phyloP scores from a whole-genome alignment of 306 rosid species.

The Quercus berberidifolia region DNA sequence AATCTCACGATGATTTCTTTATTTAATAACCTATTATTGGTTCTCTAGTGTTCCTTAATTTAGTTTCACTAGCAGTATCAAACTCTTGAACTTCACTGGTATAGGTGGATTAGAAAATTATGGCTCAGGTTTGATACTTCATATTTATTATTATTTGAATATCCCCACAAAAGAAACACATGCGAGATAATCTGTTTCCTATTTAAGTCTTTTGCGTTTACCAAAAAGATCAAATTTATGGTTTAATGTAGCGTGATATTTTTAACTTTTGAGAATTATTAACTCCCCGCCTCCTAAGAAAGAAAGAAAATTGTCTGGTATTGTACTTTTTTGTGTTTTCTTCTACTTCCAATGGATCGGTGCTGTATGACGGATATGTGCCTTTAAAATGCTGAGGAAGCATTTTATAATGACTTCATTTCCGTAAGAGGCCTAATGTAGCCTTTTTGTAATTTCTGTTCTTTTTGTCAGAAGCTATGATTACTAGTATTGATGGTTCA shows the following conservation, averaged over 20 bases:
- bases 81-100: neutral
- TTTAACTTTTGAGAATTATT: neutral
- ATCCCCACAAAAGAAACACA: neutral
- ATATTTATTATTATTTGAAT: neutral
- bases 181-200: neutral
- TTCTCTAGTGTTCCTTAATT: neutral
- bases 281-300: too few relatives aligned
- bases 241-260: neutral
- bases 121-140: neutral
- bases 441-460: neutral
- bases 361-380: neutral
- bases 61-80: neutral
- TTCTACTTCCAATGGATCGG: neutral
- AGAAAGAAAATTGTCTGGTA: too few relatives aligned
- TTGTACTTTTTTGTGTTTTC: neutral
- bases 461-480: neutral
- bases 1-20: neutral
- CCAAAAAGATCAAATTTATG: neutral
- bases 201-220: neutral
- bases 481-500: neutral
- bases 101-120: neutral
- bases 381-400: neutral
- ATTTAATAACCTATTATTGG: neutral
- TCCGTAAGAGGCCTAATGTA: neutral
- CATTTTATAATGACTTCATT: neutral